Evolutionary conservation across 768 basidiomycete species (phyloP).

Genomic region (Flagelloscypha sp.): DNA sequence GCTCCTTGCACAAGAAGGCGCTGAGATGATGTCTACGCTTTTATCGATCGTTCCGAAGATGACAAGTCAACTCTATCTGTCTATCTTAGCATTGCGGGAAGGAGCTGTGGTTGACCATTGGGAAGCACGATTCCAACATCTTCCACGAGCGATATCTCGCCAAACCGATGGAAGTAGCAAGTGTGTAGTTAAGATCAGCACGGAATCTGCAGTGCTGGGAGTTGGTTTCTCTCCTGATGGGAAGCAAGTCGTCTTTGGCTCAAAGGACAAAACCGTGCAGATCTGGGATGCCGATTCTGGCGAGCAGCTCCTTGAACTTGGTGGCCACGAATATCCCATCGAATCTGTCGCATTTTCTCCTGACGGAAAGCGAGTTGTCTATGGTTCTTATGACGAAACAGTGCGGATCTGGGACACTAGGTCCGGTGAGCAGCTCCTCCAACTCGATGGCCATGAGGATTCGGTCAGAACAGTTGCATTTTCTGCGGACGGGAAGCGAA

Average conservation of each 20-base stretch:
- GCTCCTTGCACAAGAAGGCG: too few relatives aligned
- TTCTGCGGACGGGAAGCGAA: conserved; percentile 7
- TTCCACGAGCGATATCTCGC: too few relatives aligned
- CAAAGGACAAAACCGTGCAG: conserved; percentile 5
- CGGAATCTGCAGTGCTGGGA: too few relatives aligned
- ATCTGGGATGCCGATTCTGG: conserved; percentile 11
- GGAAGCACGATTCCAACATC: too few relatives aligned
- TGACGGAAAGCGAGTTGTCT: conserved; percentile 13
- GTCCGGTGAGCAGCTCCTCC: conserved; percentile 1
- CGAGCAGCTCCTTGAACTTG: conserved; percentile 15
- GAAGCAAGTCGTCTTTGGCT: conserved; percentile 6
- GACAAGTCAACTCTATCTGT: too few relatives aligned
- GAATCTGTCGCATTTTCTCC: conserved; percentile 13
- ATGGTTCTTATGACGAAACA: conserved; percentile 12
- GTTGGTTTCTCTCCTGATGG: conserved; percentile 11
- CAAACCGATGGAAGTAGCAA: too few relatives aligned
- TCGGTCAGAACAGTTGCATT: conserved; percentile 2
- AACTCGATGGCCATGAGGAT: conserved; percentile 3
- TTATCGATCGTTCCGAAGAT: too few relatives aligned
- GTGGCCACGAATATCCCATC: background rate
- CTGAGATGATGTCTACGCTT: too few relatives aligned
- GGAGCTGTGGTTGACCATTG: too few relatives aligned
- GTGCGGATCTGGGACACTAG: conserved; percentile 14
- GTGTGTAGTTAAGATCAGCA: too few relatives aligned
- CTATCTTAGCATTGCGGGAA: too few relatives aligned